Base-by-base conservation (phyloP, 305 asterid species). In the Withania somnifera region DNA sequence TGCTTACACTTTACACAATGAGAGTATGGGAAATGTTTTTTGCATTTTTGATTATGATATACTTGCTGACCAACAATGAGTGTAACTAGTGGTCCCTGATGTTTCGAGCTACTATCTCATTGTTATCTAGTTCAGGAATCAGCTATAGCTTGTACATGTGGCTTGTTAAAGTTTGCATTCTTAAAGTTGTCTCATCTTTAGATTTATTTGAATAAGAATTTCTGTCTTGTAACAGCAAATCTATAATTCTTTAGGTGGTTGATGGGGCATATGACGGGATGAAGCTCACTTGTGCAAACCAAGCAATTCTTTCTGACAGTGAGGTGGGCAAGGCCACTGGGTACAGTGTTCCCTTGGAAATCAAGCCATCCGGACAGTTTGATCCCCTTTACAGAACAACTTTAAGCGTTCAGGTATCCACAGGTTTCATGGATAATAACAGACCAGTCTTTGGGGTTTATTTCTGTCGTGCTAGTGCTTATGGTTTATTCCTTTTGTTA, bases 341-440 rank as follows among this genome's bases (percentile, higher is more conserved):
- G 66, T 91, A 89, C 24, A 91, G 94, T 6, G 86, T 89, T 84
- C 99, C 98, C 61, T 87, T 95, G n/a, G 99, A 94, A 87, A 94
- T 95, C 86, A 95, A 77, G 91, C 99, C 99, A 19, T 84, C 98
- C n/a, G 98, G 98, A 45, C 99, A 95, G 81, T 95, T 95, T 81
- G 99, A 95, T 88, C 99, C 99, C 50, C 93, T 94, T 32, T 95
- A 95, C 86, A 94, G 89, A 88, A 91, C 99, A 22, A 83, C 87
- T 34, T 84, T 95, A 45, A 94, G 91, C 38, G 91, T 95, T 76
- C 98, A 95, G 97, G 98, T 94, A 64, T 7, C 36, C 54, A 26
- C 15, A 71, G 78, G 45, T 6, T 52, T 61, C 45, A n/a, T 68
- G 79, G 79, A 47, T 14, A 26, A 14, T 57, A 15, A 51, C 66